A percentile compares a stretch with the other conserved stretches of the same genome.
These are phyloP conservation scores for Perkinsus olseni DNA, from an alignment of 169 alveolate genomes.

Conservation along the genomic window DNA sequence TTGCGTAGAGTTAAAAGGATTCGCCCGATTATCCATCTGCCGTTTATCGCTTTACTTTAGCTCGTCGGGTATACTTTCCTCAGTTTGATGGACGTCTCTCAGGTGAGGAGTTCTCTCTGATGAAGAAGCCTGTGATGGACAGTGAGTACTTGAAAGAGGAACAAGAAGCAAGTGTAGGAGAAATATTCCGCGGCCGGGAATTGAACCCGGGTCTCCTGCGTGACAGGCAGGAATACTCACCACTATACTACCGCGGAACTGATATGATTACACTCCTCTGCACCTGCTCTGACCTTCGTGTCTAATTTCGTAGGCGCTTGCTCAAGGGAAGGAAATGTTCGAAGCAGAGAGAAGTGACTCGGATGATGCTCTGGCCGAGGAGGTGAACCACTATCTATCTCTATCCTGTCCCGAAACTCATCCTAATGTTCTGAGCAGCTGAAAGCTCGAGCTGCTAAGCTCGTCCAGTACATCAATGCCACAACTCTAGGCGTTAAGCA, in stretches of 20 bases:
- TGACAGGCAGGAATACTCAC: conserved; percentile 1
- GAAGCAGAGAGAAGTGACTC: not conserved
- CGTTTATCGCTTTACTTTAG: too few species aligned
- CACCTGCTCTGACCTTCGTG: not conserved
- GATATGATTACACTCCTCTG: not conserved
- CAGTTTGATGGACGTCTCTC: not conserved
- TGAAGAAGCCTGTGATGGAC: not conserved
- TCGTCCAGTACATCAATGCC: too few species aligned
- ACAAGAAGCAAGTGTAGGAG: not conserved
- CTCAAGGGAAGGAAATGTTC: not conserved
- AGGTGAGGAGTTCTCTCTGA: not conserved
- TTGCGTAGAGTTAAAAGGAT: too few species aligned
- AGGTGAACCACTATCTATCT: not conserved
- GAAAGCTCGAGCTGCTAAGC: too few species aligned
- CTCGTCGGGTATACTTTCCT: too few species aligned
- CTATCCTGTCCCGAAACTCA: too few species aligned
- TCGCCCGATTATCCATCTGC: too few species aligned
- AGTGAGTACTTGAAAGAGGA: not conserved
- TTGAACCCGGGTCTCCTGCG: conserved; percentile 3
- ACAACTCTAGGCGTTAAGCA: too few species aligned
- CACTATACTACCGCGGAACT: not conserved
- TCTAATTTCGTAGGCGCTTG: not conserved
- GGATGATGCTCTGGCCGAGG: not conserved
- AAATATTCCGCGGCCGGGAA: not conserved
- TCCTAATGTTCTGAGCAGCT: too few species aligned